Percentiles rank a stretch among this genome's conserved stretches.
Evolutionary conservation across 805 yeast genomes (phyloP).

Genomic region (Pichia paraexigua): DNA sequence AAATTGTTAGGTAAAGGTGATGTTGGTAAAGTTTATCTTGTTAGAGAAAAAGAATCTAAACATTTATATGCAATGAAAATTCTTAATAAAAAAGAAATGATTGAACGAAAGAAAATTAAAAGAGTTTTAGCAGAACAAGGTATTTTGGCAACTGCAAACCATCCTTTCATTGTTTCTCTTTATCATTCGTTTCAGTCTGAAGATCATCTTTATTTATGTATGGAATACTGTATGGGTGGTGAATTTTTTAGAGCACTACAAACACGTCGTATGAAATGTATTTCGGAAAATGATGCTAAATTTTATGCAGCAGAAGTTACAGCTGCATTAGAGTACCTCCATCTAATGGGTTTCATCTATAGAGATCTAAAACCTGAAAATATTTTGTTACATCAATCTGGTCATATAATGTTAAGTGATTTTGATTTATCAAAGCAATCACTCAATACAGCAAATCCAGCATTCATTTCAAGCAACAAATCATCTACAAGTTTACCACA

Average conservation of each 20-base stretch:
- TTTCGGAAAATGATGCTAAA: constrained; percentile 79
- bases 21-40: constrained; percentile 93
- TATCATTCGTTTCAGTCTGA: constrained; percentile 96
- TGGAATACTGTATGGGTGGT: constrained; percentile 99
- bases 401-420: constrained; percentile 96
- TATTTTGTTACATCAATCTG: constrained; percentile 87
- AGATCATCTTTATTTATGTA: constrained; percentile 83
- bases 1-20: constrained; percentile 94
- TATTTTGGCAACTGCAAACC: constrained; percentile 88
- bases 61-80: constrained; percentile 90
- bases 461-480: constrained; percentile 38
- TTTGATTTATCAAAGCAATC: constrained; percentile 92
- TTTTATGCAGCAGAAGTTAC: constrained; percentile 96
- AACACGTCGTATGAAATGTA: constrained; percentile 78
- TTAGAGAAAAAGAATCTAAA: constrained; percentile 68
- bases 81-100: constrained; percentile 85
- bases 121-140: constrained; percentile 96
- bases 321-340: constrained; percentile 93
- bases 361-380: constrained; percentile 97
- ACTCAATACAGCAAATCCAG: constrained; percentile 68
- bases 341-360: constrained; percentile 94
- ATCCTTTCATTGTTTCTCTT: constrained; percentile 93
- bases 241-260: constrained; percentile 95
- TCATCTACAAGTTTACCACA: constrained; percentile 42
- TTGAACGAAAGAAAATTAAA: constrained; percentile 87